Percentiles rank a stretch among this genome's conserved stretches.
phyloP scores from a whole-genome alignment of 306 rosid genomes.

The Sophora flavescens region DNA sequence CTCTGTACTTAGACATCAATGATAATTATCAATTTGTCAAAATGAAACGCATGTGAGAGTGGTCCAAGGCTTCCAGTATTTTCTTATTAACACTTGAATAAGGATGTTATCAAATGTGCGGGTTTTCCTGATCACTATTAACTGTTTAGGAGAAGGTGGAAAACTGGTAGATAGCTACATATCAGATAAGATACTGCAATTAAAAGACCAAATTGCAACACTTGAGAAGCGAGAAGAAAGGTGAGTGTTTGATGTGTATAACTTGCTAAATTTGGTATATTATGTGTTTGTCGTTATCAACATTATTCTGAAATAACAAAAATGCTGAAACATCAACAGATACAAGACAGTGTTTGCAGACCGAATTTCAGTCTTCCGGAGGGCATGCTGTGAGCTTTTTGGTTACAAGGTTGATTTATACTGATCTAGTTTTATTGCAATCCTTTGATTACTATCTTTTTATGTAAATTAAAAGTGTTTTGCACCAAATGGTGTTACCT shows the following conservation, averaged over 20 bases:
- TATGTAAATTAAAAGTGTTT: slow-evolving; percentile 25
- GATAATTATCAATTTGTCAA: slow-evolving; percentile 23
- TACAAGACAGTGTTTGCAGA: slow-evolving; percentile 97
- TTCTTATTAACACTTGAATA: slow-evolving; percentile 15
- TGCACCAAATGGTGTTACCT: slow-evolving; percentile 28
- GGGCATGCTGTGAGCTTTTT: slow-evolving; percentile 98
- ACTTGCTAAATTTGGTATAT: slow-evolving; percentile 16
- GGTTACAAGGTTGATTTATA: slow-evolving; percentile 84
- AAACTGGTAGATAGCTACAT: slow-evolving; percentile 83
- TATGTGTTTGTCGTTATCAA: slow-evolving; percentile 28
- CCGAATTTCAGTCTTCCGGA: slow-evolving; percentile 93
- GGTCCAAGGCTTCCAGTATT: slow-evolving; percentile 10
- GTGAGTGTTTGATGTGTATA: slow-evolving; percentile 49
- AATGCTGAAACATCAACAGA: slow-evolving; percentile 62
- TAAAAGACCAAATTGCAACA: slow-evolving; percentile 93
- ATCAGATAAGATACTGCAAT: slow-evolving; percentile 80
- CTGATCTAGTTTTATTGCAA: slow-evolving; percentile 28
- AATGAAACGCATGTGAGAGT: slow-evolving; percentile 14
- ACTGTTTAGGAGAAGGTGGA: slow-evolving; percentile 82
- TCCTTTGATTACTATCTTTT: not conserved
- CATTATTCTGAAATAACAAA: slow-evolving; percentile 40
- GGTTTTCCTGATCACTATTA: slow-evolving; percentile 43
- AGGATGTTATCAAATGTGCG: slow-evolving; percentile 1
- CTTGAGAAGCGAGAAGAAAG: slow-evolving; percentile 98
- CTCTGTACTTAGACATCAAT: slow-evolving; percentile 19